These are phyloP conservation scores for Dichotomopilus funicola DNA, from an alignment of 2,329 filamentous ascomycete species.

Conservation along the genomic window DNA sequence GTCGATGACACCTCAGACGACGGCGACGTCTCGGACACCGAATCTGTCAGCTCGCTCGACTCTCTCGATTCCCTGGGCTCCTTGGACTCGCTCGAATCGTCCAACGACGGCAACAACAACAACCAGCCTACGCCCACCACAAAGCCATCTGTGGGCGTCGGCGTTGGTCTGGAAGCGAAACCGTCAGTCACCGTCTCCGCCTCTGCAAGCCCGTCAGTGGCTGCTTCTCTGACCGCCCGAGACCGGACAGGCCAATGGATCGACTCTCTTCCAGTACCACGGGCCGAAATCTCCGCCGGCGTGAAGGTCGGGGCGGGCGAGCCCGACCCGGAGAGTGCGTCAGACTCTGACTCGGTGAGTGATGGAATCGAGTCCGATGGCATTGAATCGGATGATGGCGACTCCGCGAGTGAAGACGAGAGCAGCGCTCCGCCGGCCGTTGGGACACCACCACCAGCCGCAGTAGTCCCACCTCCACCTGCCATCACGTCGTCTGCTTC, in stretches of 20 bases:
- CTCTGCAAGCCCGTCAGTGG: neutral
- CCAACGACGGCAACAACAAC: conserved; percentile 1
- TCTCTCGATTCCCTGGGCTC: conserved; percentile 3
- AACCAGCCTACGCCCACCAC: neutral
- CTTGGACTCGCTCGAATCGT: neutral
- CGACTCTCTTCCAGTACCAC: neutral
- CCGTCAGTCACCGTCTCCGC: neutral
- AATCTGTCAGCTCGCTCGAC: conserved; percentile 1
- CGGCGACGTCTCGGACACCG: conserved; percentile 8
- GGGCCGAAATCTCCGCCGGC: neutral
- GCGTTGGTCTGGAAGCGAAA: no score
- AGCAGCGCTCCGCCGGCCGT: neutral
- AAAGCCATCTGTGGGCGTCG: neutral
- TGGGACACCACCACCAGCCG: neutral
- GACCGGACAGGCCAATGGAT: neutral
- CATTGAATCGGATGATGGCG: conserved; percentile 1
- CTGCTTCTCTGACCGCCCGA: neutral
- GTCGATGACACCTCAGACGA: conserved; percentile 1
- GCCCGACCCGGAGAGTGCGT: neutral
- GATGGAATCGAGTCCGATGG: conserved; percentile 12
- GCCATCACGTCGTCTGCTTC: neutral
- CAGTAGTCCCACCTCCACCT: neutral
- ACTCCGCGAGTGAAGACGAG: conserved; percentile 2
- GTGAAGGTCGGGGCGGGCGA: conserved; percentile 6
- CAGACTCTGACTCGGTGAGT: neutral